These are phyloP conservation scores for Picocystis sp. DNA, from an alignment of 163 green algal species.

Conservation along the genomic window DNA sequence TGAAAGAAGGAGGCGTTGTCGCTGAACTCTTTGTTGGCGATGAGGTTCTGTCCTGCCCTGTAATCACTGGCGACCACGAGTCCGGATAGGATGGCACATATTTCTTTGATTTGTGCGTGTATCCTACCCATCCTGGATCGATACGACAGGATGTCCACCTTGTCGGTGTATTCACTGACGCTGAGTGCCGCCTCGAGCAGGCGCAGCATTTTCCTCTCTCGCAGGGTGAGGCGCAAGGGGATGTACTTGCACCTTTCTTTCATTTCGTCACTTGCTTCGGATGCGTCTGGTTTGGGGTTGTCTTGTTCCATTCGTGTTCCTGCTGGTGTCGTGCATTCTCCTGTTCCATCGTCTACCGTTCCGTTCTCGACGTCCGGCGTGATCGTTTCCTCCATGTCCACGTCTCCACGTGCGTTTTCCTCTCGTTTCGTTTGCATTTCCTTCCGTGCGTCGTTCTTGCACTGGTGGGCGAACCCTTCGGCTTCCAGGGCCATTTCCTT, in stretches of 20 bases:
- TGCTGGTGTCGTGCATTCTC: too few relatives aligned
- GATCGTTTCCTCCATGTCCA: too few relatives aligned
- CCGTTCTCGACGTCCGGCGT: too few relatives aligned
- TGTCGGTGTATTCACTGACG: conserved; percentile 83
- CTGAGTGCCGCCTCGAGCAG: conserved; percentile 44
- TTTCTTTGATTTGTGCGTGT: conserved; percentile 60
- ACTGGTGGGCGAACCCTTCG: too few relatives aligned
- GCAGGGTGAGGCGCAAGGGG: conserved; percentile 7
- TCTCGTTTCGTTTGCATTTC: too few relatives aligned
- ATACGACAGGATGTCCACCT: conserved; percentile 77
- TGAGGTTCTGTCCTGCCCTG: conserved; percentile 56
- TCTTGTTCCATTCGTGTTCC: too few relatives aligned
- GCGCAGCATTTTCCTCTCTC: conserved; percentile 4
- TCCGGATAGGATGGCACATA: conserved; percentile 69
- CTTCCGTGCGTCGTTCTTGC: too few relatives aligned
- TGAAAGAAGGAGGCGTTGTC: conserved; percentile 70
- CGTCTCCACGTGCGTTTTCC: too few relatives aligned
- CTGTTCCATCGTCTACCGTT: too few relatives aligned
- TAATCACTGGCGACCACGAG: conserved; percentile 73
- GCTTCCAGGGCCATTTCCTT: too few relatives aligned
- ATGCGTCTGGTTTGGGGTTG: too few relatives aligned
- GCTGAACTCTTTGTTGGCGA: conserved; percentile 54
- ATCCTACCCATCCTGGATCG: conserved; percentile 54
- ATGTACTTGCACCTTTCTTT: conserved; percentile 2
- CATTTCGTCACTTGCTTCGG: not conserved